Base-by-base conservation (phyloP, 2,329 filamentous ascomycete species). In the Ilyonectria sp. region DNA sequence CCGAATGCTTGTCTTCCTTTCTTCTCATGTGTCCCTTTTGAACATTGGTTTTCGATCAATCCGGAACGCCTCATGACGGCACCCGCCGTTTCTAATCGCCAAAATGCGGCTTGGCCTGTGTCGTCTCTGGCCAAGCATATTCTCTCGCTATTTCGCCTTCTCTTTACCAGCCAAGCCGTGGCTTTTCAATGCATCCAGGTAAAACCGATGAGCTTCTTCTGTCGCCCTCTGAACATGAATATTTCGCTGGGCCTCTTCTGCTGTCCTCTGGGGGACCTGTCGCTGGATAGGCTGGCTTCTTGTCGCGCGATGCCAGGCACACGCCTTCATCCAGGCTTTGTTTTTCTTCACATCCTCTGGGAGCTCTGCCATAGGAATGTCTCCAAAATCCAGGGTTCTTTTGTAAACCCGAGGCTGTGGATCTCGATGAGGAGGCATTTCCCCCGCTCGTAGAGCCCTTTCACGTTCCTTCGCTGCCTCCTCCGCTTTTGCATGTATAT, bases 321-420 rank as follows among this genome's bases (percentile, higher is more conserved):
- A 80, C 4, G 82, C 84, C 50, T 79, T 79, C 35, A 84, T 56
- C 86, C 86, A 88, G 1, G 76, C 78, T 1, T 82, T 78, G 59
- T 88, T 84, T 2, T 78, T 79, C 33, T 68, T 76, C 6, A 88
- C 83, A 33, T 82, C 80, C 1, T 82, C 79, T 0, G 86, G 86
- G 2, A 88, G 71, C 2, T 83, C 78, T 13, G 81, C 74, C 49
- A 79, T 77, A 4, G 79, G 74, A 15, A 83, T 73, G 57, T 82
- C 77, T 29, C 77, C 79, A 69, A 83, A 83, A 63, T 83, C 81
- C 21, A 80, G 57, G 1, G 70, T 69, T 19, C 77, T 73, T 23
- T 68, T 72, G 55, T 76, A 75, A 0, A 68, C 63, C 58, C 77
- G 74, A 11, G 82, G 79, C 50, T 78, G 69, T 17, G 78, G 79